These are phyloP conservation scores for Solanum chaucha DNA, from an alignment of 257 asterid genomes.

Conservation along the genomic window DNA sequence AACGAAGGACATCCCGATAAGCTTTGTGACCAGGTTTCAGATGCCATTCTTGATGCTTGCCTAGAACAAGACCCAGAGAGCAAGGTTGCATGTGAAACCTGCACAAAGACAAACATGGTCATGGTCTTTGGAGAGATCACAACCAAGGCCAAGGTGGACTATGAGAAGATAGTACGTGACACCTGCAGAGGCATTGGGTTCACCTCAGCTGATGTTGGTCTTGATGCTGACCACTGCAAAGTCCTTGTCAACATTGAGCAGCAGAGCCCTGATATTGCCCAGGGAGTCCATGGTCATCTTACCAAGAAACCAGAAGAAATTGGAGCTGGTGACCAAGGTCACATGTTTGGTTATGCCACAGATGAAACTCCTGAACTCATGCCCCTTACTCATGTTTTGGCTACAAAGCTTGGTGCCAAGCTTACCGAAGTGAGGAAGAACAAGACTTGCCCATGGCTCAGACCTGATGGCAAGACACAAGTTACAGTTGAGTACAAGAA, in stretches of 20 bases:
- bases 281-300: slow-evolving; percentile 61
- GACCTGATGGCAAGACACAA: slow-evolving; percentile 69
- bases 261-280: slow-evolving; percentile 68
- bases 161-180: slow-evolving; percentile 60
- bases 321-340: slow-evolving; percentile 78
- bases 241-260: slow-evolving; percentile 59
- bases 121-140: slow-evolving; percentile 71
- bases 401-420: slow-evolving; percentile 59
- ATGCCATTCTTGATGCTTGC: slow-evolving; percentile 63
- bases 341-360: slow-evolving; percentile 73
- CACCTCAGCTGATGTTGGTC: slow-evolving; percentile 53
- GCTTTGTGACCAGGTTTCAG: slow-evolving; percentile 67
- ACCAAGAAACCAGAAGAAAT: slow-evolving; percentile 66
- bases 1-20: slow-evolving; percentile 71
- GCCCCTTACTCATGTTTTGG: slow-evolving; percentile 67
- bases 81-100: slow-evolving; percentile 65
- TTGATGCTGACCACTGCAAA: slow-evolving; percentile 62
- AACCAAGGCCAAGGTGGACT: slow-evolving; percentile 47
- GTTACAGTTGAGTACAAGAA: slow-evolving; percentile 60
- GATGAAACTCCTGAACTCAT: slow-evolving; percentile 71
- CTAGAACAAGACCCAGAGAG: slow-evolving; percentile 63
- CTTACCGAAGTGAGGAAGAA: slow-evolving; percentile 60
- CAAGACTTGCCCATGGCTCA: slow-evolving; percentile 52
- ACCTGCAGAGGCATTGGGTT: slow-evolving; percentile 65
- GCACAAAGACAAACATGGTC: slow-evolving; percentile 54